Percentiles rank a stretch among this genome's conserved stretches.
These are phyloP conservation scores for Henningerozyma blattae DNA, from an alignment of 805 yeast genomes.

Conservation along the genomic window DNA sequence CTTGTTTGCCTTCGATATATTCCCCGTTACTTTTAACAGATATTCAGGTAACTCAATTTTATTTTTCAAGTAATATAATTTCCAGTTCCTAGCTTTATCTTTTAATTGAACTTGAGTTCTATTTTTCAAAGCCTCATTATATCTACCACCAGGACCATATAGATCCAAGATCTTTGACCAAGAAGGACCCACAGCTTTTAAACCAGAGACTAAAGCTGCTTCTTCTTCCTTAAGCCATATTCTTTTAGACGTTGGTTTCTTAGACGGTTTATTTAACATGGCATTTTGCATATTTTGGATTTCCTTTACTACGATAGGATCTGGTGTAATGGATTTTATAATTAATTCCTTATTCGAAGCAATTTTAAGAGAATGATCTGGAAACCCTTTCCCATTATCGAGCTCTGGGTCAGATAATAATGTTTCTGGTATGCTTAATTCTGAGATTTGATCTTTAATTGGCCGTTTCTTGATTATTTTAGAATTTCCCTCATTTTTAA, in stretches of 20 bases:
- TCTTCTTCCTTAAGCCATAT: slow-evolving; percentile 85
- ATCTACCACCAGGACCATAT: slow-evolving; percentile 90
- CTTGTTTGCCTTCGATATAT: slow-evolving; percentile 43
- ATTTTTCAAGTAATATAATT: slow-evolving; percentile 68
- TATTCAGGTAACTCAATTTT: slow-evolving; percentile 72
- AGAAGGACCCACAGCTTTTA: slow-evolving; percentile 74
- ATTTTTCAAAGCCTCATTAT: slow-evolving; percentile 73
- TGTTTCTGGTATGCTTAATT: no score
- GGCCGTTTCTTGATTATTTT: no score
- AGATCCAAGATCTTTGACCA: slow-evolving; percentile 86
- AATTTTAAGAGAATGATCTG: no score
- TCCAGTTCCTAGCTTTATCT: slow-evolving; percentile 95
- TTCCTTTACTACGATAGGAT: not conserved
- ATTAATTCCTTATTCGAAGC: no score
- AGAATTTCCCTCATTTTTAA: no score
- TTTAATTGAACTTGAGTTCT: slow-evolving; percentile 86
- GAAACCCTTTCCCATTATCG: no score
- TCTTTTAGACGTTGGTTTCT: slow-evolving; percentile 3
- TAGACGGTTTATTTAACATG: no score
- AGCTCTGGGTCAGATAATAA: no score
- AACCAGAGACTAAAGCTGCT: slow-evolving; percentile 66
- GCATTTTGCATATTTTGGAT: not conserved
- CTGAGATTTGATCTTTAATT: no score
- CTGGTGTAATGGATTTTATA: no score
- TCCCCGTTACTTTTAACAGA: slow-evolving; percentile 79